Percentiles rank a stretch among this genome's conserved stretches.
Conservation (phyloP, 345 rosid genomes). For the Eucalyptus coolabah region DNA sequence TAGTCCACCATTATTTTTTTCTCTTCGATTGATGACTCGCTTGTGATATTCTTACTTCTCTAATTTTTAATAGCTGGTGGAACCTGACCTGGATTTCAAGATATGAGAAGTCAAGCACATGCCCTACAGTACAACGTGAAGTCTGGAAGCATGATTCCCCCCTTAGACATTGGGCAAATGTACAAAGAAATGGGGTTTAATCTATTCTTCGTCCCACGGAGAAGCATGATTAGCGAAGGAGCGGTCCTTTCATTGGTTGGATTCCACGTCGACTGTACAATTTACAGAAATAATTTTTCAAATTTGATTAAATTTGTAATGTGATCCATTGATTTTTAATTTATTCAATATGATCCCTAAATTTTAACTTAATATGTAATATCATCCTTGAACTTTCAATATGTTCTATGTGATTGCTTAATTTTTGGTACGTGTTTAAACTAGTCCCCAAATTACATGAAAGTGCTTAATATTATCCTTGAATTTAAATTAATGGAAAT, state of each 20-base stretch:
- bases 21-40: background rate
- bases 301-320: too few relatives aligned
- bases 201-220: background rate
- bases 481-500: too few relatives aligned
- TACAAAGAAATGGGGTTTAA: background rate
- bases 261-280: background rate
- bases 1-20: background rate
- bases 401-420: too few relatives aligned
- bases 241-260: background rate
- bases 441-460: background rate
- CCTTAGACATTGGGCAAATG: background rate
- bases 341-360: too few relatives aligned
- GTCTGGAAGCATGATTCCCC: background rate
- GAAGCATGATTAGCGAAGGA: background rate
- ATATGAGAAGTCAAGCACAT: background rate
- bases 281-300: background rate
- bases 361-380: too few relatives aligned
- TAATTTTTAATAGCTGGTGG: background rate
- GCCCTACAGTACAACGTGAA: background rate
- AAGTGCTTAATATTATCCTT: too few relatives aligned
- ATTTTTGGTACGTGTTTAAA: background rate
- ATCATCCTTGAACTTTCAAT: too few relatives aligned
- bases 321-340: too few relatives aligned
- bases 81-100: background rate
- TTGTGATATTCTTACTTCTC: background rate